These are phyloP conservation scores for Blastomyces silverae DNA, from an alignment of 2,329 filamentous ascomycete genomes.

Conservation along the genomic window DNA sequence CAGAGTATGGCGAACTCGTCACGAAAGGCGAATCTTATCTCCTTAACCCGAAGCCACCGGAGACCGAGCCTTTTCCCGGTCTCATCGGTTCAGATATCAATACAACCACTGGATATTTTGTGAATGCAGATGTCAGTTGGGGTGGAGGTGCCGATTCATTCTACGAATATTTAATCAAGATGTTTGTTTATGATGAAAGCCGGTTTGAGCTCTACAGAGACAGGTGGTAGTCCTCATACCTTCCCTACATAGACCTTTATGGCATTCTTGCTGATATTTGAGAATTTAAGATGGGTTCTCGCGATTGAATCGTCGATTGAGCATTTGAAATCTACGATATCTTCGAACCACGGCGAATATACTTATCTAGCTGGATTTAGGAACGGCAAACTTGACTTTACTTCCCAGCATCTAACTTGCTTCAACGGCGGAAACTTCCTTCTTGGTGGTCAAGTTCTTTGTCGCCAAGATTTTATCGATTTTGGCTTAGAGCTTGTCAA, in stretches of 20 bases:
- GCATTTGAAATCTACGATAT: slow-evolving; percentile 63
- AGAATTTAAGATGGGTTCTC: slow-evolving; percentile 54
- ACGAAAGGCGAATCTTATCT: slow-evolving; percentile 65
- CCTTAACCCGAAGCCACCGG: slow-evolving; percentile 56
- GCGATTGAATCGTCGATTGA: slow-evolving; percentile 70
- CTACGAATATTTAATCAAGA: slow-evolving; percentile 89
- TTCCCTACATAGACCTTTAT: not conserved
- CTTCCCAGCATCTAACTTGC: slow-evolving; percentile 57
- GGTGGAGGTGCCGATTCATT: slow-evolving; percentile 69
- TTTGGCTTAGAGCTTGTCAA: slow-evolving; percentile 67
- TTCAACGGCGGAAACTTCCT: slow-evolving; percentile 84
- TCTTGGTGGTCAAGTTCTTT: slow-evolving; percentile 66
- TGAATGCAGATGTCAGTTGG: slow-evolving; percentile 66
- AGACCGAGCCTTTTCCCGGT: slow-evolving; percentile 66
- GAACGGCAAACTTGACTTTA: slow-evolving; percentile 32
- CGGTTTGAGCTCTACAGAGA: slow-evolving; percentile 62
- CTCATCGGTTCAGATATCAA: slow-evolving; percentile 63
- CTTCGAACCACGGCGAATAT: slow-evolving; percentile 60
- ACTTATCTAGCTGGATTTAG: slow-evolving; percentile 52
- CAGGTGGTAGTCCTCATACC: slow-evolving; percentile 16
- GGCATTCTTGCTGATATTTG: not conserved
- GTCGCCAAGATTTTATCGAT: slow-evolving; percentile 58
- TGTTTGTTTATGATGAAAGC: slow-evolving; percentile 69
- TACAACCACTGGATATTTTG: slow-evolving; percentile 59
- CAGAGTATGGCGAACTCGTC: slow-evolving; percentile 58